phyloP scores from a whole-genome alignment of 352 stramenopile species.

The Pythium pyrilobum region DNA sequence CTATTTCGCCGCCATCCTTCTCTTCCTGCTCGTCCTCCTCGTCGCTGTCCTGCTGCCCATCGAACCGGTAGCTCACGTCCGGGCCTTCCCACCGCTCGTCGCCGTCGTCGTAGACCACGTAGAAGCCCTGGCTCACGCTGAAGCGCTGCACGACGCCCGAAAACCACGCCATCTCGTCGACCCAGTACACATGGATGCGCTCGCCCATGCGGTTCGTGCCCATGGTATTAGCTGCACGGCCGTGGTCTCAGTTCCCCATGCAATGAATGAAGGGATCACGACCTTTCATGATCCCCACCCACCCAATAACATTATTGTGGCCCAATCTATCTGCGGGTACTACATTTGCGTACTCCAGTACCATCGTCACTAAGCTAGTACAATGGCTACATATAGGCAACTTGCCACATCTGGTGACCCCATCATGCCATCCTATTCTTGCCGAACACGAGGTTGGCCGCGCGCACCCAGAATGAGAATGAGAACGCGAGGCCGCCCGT shows the following conservation, averaged over 20 bases:
- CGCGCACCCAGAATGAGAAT: no score
- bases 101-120: slow-evolving; percentile 75
- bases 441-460: no score
- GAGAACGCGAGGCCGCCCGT: not conserved
- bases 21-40: not conserved
- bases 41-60: slow-evolving; percentile 10
- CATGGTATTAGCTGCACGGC: not conserved
- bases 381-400: not conserved
- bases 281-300: slow-evolving; percentile 9
- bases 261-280: not conserved
- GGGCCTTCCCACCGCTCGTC: slow-evolving; percentile 69
- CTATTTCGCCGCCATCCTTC: slow-evolving; percentile 1
- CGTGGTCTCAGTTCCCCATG: not conserved
- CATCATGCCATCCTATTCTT: slow-evolving; percentile 12
- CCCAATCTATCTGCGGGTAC: no score
- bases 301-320: no score
- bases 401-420: no score
- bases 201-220: slow-evolving; percentile 34
- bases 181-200: slow-evolving; percentile 70
- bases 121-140: slow-evolving; percentile 41
- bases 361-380: no score
- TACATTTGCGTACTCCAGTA: no score
- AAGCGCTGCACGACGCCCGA: slow-evolving; percentile 38
- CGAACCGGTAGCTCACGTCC: slow-evolving; percentile 33
- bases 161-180: slow-evolving; percentile 74